Evolutionary conservation across 371 early-diverging fungal species (phyloP), one percentile per base, ranked within the genome.

Genomic region (Rhizopus delemar): DNA sequence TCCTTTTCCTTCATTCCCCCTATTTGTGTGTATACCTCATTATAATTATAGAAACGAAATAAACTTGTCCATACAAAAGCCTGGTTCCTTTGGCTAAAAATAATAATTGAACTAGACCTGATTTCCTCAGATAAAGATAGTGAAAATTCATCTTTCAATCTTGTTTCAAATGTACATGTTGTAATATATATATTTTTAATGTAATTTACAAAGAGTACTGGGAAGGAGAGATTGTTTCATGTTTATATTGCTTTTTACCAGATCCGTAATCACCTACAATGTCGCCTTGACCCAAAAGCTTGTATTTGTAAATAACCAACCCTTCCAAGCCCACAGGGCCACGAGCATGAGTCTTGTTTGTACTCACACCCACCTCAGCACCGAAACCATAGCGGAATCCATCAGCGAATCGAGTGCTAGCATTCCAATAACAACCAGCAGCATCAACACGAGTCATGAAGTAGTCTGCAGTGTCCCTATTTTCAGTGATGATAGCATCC

Each of bases 371-470:
- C 48, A 98, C 93, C 78, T 97, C 98, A 1, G 96, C 92, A 36
- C 98, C 97, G 74, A 97, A 97, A 6, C 96, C 96, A 73, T 95
- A 98, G 46, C 98, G 85, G 87, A 97, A 98, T 4, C 98, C 98
- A 72, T 98, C 98, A 29, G 98, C 95, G 74, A 98, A 97, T 22
- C 98, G 83, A 15, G 96, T 96, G 62, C 89, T 88, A 2, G 96
- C 96, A 68, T 98, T 98, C 94, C 94, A 95, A 74, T 90, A 98
- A 39, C 94, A 95, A 15, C 97, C 97, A 12, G 97, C 97, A n/a
- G 96, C 90, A 73, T 96, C 98, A 1, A 98, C 95, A 6, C 85
- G 77, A 3, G 84, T 83, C 92, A 96, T 92, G 66, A 96, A 98
- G 59, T 67, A 66, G 49, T 94, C 88, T 3, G 96, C 95, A 32